Percentiles rank a stretch among this genome's conserved stretches.
phyloP scores from a whole-genome alignment of 768 basidiomycete genomes.

The Amyloporia xantha region DNA sequence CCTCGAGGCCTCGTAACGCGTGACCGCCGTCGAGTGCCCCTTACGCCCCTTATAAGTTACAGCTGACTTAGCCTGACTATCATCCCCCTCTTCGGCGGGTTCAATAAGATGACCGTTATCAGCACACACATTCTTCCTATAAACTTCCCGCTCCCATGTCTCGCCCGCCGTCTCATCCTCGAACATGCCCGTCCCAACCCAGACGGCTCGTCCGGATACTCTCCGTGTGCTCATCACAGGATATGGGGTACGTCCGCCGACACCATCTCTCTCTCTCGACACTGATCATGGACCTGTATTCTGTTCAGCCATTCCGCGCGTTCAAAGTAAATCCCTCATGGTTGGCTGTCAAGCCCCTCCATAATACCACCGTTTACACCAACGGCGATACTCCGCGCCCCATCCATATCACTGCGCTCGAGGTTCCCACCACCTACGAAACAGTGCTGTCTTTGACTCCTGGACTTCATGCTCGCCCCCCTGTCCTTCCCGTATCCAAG shows the following conservation, averaged over 20 bases:
- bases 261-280: no score
- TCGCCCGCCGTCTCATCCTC: no score
- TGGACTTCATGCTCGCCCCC: slow-evolving; percentile 54
- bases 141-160: no score
- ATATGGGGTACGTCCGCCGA: slow-evolving; percentile 47
- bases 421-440: slow-evolving; percentile 56
- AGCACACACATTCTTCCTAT: no score
- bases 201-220: slow-evolving; percentile 24
- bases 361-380: slow-evolving; percentile 45
- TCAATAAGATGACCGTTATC: no score
- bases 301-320: slow-evolving; percentile 16
- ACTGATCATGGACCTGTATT: no score
- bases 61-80: no score
- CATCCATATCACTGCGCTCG: slow-evolving; percentile 53
- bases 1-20: no score
- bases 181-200: background rate
- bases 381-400: slow-evolving; percentile 22
- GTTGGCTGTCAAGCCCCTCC: slow-evolving; percentile 58
- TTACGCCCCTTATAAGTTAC: no score
- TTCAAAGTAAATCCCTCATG: slow-evolving; percentile 55
- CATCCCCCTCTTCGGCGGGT: no score
- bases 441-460: slow-evolving; percentile 51
- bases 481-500: slow-evolving; percentile 36
- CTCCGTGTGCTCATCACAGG: slow-evolving; percentile 46
- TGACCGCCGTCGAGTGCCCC: no score